Base-by-base conservation (phyloP, 805 yeast species). In the Kodamaea fukazawae region DNA sequence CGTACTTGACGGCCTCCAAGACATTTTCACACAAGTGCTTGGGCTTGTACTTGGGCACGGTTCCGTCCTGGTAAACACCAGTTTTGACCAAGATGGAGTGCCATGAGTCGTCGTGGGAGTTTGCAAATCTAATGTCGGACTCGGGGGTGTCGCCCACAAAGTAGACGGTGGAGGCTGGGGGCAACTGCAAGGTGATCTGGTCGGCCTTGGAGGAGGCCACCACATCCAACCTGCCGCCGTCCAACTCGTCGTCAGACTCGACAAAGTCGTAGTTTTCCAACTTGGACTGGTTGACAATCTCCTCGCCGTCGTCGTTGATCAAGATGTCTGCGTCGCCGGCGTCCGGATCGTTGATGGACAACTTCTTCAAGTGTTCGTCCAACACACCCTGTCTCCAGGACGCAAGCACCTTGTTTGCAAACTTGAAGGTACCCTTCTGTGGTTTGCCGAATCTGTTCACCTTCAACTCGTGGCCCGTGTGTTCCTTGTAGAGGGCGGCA, bases 131-230 rank as follows among this genome's bases (percentile, higher is more conserved):
- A 47, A 86, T 86, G 60, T 86, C 95, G 5, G 90, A 82, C 64
- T 86, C 95, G 13, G 95, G 95, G 10, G 95, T 86, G 57, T 86
- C 95, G 53, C 95, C 95, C 37, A 86, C 93, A 64, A 86, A 86
- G 60, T 86, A 86, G 11, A 86, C 95, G 0, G 93, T 85, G 4
- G 87, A 81, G 3, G 93, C 88, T 3, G 90, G 90, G 4, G 93
- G 93, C 48, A 86, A 65, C 41, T 81, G 81, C 50, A 69, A 78
- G 16, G 68, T 65, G 46, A 69, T 67, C 40, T 63, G 53, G 27
- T 67, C 71, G 32, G 56, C 58, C 34, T 38, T 38, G 32, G 29
- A 30, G 29, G 36, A 14, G 43, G 58, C 61, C 34, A 50, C 63
- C 3, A 32, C 36, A 17, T 47, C 50, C 36, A 46, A 41, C 9